A percentile compares a stretch with the other conserved stretches of the same genome.
phyloP scores from a whole-genome alignment of 305 asterid species.

The Andrographis paniculata region DNA sequence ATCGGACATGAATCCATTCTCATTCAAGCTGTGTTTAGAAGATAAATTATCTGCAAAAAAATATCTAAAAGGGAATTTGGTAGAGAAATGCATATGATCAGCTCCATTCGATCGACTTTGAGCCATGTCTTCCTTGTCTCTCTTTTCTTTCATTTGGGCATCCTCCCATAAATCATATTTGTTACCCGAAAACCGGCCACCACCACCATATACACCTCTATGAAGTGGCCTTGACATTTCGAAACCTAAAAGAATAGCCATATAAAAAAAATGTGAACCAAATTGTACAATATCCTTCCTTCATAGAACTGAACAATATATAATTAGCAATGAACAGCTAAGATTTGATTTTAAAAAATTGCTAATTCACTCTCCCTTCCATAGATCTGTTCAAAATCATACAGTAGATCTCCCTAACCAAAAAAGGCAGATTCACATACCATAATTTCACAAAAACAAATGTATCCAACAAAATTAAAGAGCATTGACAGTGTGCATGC shows the following conservation, averaged over 20 bases:
- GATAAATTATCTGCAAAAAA: conserved; percentile 45
- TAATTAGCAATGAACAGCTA: conserved; percentile 1
- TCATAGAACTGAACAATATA: conserved; percentile 11
- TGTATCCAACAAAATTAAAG: conserved; percentile 3
- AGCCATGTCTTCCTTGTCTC: conserved; percentile 74
- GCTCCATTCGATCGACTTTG: conserved; percentile 29
- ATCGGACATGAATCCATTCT: conserved; percentile 59
- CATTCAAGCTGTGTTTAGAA: conserved; percentile 46
- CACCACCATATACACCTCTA: conserved; percentile 63
- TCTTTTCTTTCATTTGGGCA: conserved; percentile 73
- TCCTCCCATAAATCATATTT: conserved; percentile 59
- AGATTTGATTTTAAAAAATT: conserved; percentile 9
- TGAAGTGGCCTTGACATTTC: conserved; percentile 86
- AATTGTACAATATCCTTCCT: too few relatives aligned
- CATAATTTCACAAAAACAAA: conserved; percentile 4
- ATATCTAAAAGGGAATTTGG: conserved; percentile 50
- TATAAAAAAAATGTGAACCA: conserved; percentile 12
- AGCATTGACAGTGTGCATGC: conserved; percentile 13
- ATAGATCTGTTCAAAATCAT: neutral
- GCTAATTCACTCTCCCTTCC: neutral
- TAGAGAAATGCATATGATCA: conserved; percentile 37
- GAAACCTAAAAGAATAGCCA: conserved; percentile 31
- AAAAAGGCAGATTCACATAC: neutral
- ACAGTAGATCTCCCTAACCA: neutral
- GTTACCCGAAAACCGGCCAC: conserved; percentile 49